A percentile compares a stretch with the other conserved stretches of the same genome.
Conservation (phyloP, 345 rosid species). For the Moricandia moricandioides region DNA sequence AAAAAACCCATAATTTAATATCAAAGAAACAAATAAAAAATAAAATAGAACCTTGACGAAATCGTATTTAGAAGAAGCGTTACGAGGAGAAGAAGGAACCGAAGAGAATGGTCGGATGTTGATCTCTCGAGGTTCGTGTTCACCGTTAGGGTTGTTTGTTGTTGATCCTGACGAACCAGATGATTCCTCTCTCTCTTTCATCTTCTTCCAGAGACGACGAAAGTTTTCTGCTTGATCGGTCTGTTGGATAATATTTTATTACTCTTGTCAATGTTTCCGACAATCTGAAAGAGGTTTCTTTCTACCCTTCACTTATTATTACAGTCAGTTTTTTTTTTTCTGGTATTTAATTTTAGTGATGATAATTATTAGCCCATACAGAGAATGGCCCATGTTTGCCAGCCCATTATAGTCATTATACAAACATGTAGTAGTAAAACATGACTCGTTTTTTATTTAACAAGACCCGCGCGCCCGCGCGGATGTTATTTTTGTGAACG, state of each 20-base stretch:
- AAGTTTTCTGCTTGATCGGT: constrained; percentile 1
- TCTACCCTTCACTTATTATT: not conserved
- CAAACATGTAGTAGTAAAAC: not conserved
- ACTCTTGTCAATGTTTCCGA: constrained; percentile 21
- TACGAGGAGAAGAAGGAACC: constrained; percentile 57
- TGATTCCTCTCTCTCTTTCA: constrained; percentile 32
- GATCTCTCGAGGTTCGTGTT: constrained; percentile 35
- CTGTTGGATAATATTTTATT: not conserved
- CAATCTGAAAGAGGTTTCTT: not conserved
- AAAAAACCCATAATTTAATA: not conserved
- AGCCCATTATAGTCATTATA: not conserved
- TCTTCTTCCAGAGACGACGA: not conserved
- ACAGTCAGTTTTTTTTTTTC: not conserved
- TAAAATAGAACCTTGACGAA: constrained; percentile 57
- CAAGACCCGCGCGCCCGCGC: too few relatives aligned
- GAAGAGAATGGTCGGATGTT: constrained; percentile 39
- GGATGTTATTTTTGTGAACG: too few relatives aligned
- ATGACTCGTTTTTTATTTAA: too few relatives aligned
- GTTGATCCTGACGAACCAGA: constrained; percentile 24
- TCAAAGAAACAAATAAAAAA: not conserved
- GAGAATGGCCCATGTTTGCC: not conserved
- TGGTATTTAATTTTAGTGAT: not conserved
- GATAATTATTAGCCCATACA: constrained; percentile 5
- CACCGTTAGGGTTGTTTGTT: constrained; percentile 25
- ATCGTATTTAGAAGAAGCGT: constrained; percentile 78